Conservation (phyloP, 768 basidiomycete species). For the Dendrothele bispora region DNA sequence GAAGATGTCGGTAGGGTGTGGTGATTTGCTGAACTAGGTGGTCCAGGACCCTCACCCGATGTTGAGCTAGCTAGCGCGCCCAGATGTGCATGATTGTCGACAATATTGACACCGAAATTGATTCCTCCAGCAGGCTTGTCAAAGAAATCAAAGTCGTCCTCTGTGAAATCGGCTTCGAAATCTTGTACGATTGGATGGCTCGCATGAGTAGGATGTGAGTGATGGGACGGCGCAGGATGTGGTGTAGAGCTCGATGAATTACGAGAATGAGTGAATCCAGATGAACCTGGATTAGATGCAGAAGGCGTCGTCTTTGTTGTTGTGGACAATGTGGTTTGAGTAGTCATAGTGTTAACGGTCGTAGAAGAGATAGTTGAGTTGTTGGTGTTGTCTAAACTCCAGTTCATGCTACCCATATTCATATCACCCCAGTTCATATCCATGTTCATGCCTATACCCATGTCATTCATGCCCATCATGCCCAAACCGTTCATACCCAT, state of each 20-base stretch:
- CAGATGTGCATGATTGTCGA: neutral
- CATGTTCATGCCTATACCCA: conserved; percentile 29
- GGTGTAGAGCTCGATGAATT: conserved; percentile 1
- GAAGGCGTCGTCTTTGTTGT: conserved; percentile 17
- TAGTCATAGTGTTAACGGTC: too few species aligned
- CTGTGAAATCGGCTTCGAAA: conserved; percentile 70
- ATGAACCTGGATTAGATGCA: neutral
- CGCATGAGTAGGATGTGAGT: conserved; percentile 21
- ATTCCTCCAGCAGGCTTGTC: conserved; percentile 67
- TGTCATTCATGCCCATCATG: conserved; percentile 27
- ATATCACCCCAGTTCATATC: conserved; percentile 9
- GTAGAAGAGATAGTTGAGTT: neutral
- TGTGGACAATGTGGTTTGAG: conserved; percentile 23
- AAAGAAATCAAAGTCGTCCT: conserved; percentile 90
- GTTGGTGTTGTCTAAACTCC: too few species aligned
- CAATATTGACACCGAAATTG: neutral
- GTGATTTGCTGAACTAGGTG: too few species aligned
- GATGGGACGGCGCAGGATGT: neutral
- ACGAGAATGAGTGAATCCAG: neutral
- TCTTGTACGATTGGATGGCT: conserved; percentile 32
- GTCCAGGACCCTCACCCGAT: conserved; percentile 29
- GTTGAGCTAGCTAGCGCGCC: too few species aligned
- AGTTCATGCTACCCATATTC: conserved; percentile 8
- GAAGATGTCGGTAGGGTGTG: too few species aligned
- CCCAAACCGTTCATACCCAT: conserved; percentile 24